Base-by-base conservation (phyloP, 805 yeast species). In the Candida sphagnicola region DNA sequence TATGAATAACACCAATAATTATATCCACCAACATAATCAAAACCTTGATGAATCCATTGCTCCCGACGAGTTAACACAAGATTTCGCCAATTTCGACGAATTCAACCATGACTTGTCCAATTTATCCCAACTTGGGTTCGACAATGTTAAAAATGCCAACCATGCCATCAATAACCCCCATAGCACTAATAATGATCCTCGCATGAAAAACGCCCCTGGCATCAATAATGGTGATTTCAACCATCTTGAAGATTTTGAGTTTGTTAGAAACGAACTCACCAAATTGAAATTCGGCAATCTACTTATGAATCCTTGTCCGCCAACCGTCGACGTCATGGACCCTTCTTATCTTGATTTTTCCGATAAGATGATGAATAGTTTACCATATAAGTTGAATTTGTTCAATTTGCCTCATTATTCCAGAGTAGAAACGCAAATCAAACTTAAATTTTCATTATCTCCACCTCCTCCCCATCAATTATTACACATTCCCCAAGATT, bases 341-440 rank as follows among this genome's bases (percentile, higher is more conserved):
- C 54, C 64, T 0, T 47, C 65, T 2, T 58, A 58, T 30, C 53
- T 67, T 36, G 72, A 68, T 41, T 67, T 67, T 41, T 64, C 70
- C 2, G 56, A 59, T 1, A 55, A 56, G 33, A 42, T 60, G n/a
- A 53, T 66, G 60, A 41, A 54, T 12, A 48, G 55, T 4, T 61
- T 74, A 37, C 77, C 77, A 1, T 80, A 75, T 55, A 64, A 70
- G 39, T 47, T 85, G 38, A 57, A 62, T 18, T 65, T 91, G 1
- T 59, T 70, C 5, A 83, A 80, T 37, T 67, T 91, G 32, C 97
- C 97, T 2, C 64, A 76, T 4, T 80, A 79, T 48, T 87, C 96
- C 10, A 77, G 99, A 47, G 99, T 91, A 5, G 99, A 91, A 62
- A 91, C 97, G 12, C 99, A 93, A 63, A 87, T 93, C 56, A 90